Evolutionary conservation across 106 monocot species (phyloP).

Genomic region (Hemerocallis citrina): DNA sequence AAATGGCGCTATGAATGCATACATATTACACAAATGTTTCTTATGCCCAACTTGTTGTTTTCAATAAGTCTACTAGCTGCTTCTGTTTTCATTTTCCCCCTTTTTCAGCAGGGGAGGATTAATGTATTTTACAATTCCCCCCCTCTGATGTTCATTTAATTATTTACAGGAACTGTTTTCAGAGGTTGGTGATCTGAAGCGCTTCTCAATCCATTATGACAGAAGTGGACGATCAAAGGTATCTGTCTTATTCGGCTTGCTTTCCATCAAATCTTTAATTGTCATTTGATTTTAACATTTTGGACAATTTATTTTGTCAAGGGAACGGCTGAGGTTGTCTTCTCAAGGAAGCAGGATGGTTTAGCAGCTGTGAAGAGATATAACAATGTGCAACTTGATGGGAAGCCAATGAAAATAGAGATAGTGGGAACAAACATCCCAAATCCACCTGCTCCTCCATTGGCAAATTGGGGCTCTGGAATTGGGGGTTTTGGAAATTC

Average conservation of each 20-base stretch:
- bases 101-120: not conserved
- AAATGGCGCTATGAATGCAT: too few relatives aligned
- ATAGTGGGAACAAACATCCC: conserved; percentile 70
- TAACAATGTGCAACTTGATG: conserved; percentile 98
- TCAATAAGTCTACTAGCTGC: too few relatives aligned
- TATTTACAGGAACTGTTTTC: conserved; percentile 76
- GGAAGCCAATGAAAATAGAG: conserved; percentile 98
- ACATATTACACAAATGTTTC: too few relatives aligned
- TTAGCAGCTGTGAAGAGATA: conserved; percentile 92
- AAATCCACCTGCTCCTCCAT: conserved; percentile 31
- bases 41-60: too few relatives aligned
- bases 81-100: not conserved
- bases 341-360: conserved; percentile 73
- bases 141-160: conserved; percentile 5
- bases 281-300: conserved; percentile 1
- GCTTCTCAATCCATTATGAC: conserved; percentile 72
- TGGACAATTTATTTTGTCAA: conserved; percentile 6
- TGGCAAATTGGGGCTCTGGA: too few relatives aligned
- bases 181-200: conserved; percentile 89
- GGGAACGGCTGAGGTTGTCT: conserved; percentile 99
- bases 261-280: not conserved
- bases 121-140: not conserved
- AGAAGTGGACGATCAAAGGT: conserved; percentile 95
- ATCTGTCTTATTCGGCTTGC: conserved; percentile 2
- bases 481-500: conserved; percentile 38